These are phyloP conservation scores for Sergeia podlipaevii DNA, from an alignment of 208 protist genomes.

Conservation along the genomic window DNA sequence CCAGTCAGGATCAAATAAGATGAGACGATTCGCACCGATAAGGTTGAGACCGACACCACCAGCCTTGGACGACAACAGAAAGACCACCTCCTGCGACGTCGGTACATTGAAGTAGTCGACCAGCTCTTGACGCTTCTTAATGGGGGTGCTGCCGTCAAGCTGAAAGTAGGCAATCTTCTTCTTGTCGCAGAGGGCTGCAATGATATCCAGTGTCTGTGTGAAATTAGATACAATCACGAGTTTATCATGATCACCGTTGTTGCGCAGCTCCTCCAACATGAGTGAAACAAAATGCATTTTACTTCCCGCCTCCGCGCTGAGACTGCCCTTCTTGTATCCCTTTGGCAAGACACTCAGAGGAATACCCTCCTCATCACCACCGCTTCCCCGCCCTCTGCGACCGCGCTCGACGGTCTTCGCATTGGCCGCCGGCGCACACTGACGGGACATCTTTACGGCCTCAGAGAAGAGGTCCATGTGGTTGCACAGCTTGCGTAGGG, in stretches of 20 bases:
- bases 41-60: constrained; percentile 95
- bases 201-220: constrained; percentile 79
- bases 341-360: constrained; percentile 63
- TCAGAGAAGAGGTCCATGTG: constrained; percentile 89
- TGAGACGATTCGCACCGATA: constrained; percentile 90
- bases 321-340: constrained; percentile 47
- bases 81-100: constrained; percentile 82
- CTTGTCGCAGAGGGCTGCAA: constrained; percentile 45
- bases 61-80: constrained; percentile 93
- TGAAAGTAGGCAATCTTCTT: constrained; percentile 80
- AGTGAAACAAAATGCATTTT: constrained; percentile 84
- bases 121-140: constrained; percentile 81
- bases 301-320: constrained; percentile 49
- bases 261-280: constrained; percentile 65
- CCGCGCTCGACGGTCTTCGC: constrained; percentile 1
- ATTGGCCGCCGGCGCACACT: constrained; percentile 2
- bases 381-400: neutral
- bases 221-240: constrained; percentile 87
- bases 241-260: constrained; percentile 72
- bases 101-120: constrained; percentile 91
- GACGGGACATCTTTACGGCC: constrained; percentile 56
- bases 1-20: constrained; percentile 95
- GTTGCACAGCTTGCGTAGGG: constrained; percentile 93
- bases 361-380: constrained; percentile 26
- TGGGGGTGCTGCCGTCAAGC: constrained; percentile 77